Percentiles rank a stretch among this genome's conserved stretches.
Conservation (phyloP, 2,329 filamentous ascomycete species). For the Capronia epimyces region DNA sequence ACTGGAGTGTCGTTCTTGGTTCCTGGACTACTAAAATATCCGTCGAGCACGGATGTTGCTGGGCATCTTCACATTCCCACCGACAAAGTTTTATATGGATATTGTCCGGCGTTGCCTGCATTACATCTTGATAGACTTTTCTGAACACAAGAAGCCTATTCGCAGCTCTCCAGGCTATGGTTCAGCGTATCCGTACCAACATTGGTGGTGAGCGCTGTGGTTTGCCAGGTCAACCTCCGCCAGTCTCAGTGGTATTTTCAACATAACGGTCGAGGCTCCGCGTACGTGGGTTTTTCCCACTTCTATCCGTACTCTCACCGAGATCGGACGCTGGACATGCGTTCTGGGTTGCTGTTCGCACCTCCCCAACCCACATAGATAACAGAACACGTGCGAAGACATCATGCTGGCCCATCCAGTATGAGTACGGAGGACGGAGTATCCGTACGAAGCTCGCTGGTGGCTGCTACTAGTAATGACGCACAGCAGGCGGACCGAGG, state of each 20-base stretch:
- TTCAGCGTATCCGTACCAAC: no score
- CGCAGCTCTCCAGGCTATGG: no score
- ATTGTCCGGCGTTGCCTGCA: no score
- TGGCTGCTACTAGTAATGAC: constrained; percentile 15
- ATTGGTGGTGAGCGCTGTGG: no score
- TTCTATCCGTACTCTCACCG: not conserved
- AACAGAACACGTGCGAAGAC: not conserved
- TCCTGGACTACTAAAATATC: not conserved
- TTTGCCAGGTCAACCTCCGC: no score
- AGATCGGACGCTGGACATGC: not conserved
- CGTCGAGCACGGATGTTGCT: no score
- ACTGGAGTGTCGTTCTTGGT: not conserved
- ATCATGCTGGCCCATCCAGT: not conserved
- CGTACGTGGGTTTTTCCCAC: not conserved
- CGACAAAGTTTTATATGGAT: no score
- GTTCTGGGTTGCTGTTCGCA: not conserved
- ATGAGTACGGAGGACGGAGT: no score
- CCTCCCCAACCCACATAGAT: not conserved
- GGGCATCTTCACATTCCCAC: no score
- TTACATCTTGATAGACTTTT: no score
- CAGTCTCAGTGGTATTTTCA: no score
- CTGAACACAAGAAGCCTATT: no score
- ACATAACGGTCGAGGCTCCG: not conserved
- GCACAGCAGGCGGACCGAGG: constrained; percentile 14
- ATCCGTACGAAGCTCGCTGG: not conserved